Conservation (phyloP, 2,329 filamentous ascomycete species). For the Xylaria sp. region DNA sequence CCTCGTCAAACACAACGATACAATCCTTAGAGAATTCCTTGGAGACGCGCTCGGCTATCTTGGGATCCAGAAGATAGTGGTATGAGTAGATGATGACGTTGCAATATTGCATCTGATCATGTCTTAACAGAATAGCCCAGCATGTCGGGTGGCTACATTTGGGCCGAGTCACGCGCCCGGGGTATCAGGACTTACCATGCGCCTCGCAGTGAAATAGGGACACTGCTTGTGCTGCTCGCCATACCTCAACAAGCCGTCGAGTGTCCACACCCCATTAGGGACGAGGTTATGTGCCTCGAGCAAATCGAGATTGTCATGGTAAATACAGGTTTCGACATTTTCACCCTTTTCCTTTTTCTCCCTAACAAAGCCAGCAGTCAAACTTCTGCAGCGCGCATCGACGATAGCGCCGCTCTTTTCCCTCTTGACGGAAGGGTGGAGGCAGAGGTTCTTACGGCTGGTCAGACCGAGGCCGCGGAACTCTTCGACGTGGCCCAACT, state of each 20-base stretch:
- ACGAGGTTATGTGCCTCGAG: conserved; percentile 95
- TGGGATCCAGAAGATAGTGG: conserved; percentile 96
- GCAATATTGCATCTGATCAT: conserved; percentile 88
- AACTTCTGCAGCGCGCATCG: conserved; percentile 92
- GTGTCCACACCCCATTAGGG: conserved; percentile 93
- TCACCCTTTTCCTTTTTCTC: conserved; percentile 97
- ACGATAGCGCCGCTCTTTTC: conserved; percentile 96
- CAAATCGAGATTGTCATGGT: conserved; percentile 97
- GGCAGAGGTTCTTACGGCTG: conserved; percentile 95
- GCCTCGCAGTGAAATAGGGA: conserved; percentile 92
- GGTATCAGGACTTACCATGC: conserved; percentile 75
- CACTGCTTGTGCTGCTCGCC: conserved; percentile 97
- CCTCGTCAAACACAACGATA: conserved; percentile 98
- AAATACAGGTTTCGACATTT: conserved; percentile 92
- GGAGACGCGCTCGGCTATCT: conserved; percentile 95
- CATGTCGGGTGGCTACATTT: not conserved
- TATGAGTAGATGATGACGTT: conserved; percentile 99
- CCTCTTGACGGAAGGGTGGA: conserved; percentile 94
- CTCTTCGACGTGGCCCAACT: conserved; percentile 91
- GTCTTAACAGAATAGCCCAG: conserved; percentile 31
- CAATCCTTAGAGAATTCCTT: conserved; percentile 97
- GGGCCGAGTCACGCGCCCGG: not conserved
- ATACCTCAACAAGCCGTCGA: conserved; percentile 88
- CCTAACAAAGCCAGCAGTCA: conserved; percentile 96
- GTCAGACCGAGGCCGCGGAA: conserved; percentile 92